phyloP scores from a whole-genome alignment of 2,329 filamentous ascomycete species.

The Epichloe elymi region DNA sequence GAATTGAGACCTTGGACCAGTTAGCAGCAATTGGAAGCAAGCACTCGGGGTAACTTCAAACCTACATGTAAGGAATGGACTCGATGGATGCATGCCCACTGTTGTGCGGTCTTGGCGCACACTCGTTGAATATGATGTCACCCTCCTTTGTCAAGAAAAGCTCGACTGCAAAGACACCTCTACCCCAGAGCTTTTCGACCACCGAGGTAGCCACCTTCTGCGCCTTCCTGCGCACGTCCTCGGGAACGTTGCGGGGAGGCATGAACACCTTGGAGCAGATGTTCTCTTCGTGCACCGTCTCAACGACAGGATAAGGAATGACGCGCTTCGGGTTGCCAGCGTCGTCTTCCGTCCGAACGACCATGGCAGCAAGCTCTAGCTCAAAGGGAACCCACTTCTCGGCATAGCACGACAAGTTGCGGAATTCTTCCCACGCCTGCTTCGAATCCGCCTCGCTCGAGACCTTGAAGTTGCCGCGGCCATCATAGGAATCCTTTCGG shows the following conservation, averaged over 20 bases:
- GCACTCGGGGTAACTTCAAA: background rate
- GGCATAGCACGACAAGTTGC: slow-evolving; percentile 63
- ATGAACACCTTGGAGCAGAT: slow-evolving; percentile 89
- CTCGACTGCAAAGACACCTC: slow-evolving; percentile 92
- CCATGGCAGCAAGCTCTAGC: slow-evolving; percentile 87
- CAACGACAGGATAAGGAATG: slow-evolving; percentile 75
- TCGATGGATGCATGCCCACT: slow-evolving; percentile 95
- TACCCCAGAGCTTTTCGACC: slow-evolving; percentile 67
- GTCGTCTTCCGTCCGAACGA: slow-evolving; percentile 71
- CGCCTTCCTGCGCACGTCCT: slow-evolving; percentile 48
- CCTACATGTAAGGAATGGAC: slow-evolving; percentile 56
- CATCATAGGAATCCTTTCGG: slow-evolving; percentile 82
- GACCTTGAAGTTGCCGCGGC: slow-evolving; percentile 54
- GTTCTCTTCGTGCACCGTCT: slow-evolving; percentile 89
- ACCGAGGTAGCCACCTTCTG: slow-evolving; percentile 68
- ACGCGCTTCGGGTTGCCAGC: slow-evolving; percentile 33
- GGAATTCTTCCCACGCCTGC: slow-evolving; percentile 56
- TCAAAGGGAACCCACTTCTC: slow-evolving; percentile 82
- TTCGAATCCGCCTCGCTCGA: slow-evolving; percentile 33
- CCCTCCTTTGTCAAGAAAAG: slow-evolving; percentile 76
- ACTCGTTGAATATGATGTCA: slow-evolving; percentile 14
- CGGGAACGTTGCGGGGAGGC: slow-evolving; percentile 59
- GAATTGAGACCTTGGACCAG: slow-evolving; percentile 54
- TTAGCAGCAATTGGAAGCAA: background rate
- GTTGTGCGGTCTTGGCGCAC: slow-evolving; percentile 67